Percentiles rank a stretch among this genome's conserved stretches.
Conservation (phyloP, 371 early-diverging fungal species). For the Mucor ambiguus region DNA sequence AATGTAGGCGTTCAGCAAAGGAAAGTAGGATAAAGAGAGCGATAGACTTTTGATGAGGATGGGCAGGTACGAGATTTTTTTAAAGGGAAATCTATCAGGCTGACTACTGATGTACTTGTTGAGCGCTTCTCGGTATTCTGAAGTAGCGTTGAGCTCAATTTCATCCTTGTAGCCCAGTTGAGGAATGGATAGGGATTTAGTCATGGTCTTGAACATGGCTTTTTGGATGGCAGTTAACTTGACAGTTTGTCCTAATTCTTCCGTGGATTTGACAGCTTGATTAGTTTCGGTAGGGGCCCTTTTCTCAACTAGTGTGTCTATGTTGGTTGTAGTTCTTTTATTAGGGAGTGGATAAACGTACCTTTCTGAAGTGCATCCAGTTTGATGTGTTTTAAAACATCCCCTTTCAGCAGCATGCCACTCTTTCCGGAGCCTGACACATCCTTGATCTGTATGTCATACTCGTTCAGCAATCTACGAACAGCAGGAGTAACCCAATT, state of each 20-base stretch:
- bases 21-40: slow-evolving; percentile 76
- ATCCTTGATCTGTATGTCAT: slow-evolving; percentile 63
- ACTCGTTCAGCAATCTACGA: slow-evolving; percentile 80
- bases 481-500: slow-evolving; percentile 84
- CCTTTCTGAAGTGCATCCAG: slow-evolving; percentile 12
- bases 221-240: slow-evolving; percentile 83
- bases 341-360: background rate
- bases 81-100: slow-evolving; percentile 42
- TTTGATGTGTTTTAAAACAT: slow-evolving; percentile 18
- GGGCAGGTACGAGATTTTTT: slow-evolving; percentile 90
- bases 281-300: background rate
- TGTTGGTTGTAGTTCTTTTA: background rate
- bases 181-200: slow-evolving; percentile 86
- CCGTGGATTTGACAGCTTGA: background rate
- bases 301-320: background rate
- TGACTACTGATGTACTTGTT: slow-evolving; percentile 55
- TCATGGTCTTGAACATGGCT: slow-evolving; percentile 95
- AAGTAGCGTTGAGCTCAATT: slow-evolving; percentile 68
- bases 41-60: slow-evolving; percentile 91
- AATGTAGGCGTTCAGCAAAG: slow-evolving; percentile 76
- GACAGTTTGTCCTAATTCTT: slow-evolving; percentile 13
- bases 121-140: slow-evolving; percentile 64
- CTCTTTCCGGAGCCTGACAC: slow-evolving; percentile 45
- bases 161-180: slow-evolving; percentile 94
- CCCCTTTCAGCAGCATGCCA: slow-evolving; percentile 19